Evolutionary conservation across 2,329 filamentous ascomycete genomes (phyloP), one percentile per base, ranked within the genome.

Genomic region (Lecanicillium sp.): DNA sequence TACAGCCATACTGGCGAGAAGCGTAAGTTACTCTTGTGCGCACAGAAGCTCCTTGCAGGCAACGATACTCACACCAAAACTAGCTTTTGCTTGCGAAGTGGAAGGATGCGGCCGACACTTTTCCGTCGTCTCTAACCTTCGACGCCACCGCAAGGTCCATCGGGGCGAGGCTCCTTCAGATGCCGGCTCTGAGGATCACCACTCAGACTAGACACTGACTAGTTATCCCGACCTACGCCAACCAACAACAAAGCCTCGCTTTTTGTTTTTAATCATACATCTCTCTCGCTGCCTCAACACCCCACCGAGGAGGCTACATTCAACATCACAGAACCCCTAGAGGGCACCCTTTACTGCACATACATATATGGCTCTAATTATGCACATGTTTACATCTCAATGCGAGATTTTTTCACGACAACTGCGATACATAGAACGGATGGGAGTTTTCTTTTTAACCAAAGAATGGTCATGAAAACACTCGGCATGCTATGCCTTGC

Each of bases 1-100:
- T 95, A 95, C 66, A 95, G 88, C 63, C 90, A 96, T 57, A 96
- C 90, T 40, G 90, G 90, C 57, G 90, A 96, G 63, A 96, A 96
- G 69, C 90, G 88, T 95, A 78, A 73, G 88, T 80, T 16, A 9
- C 17, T 18, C 14, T 4, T 13, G 20, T 2, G 8, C 28, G 32
- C 20, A 5, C 4, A n/a, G 13, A 32, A 5, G 4, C 3, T 35
- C 16, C 5, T 31, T 31, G 14, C 31, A n/a, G 18, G 12, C 13
- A 33, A 12, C 16, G 3, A 14, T 29, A 2, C 32, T 40, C 27
- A 38, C 42, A 46, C 22, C 40, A 43, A 25, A 7, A 35, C 29
- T 37, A 95, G 89, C 92, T 48, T 96, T 95, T 56, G 83, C 83
- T 17, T 96, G 92, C 56, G 87, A 95, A 53, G 85, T 95, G 40